Base-by-base conservation (phyloP, 208 protist species). In the Novymonas esmeraldas region DNA sequence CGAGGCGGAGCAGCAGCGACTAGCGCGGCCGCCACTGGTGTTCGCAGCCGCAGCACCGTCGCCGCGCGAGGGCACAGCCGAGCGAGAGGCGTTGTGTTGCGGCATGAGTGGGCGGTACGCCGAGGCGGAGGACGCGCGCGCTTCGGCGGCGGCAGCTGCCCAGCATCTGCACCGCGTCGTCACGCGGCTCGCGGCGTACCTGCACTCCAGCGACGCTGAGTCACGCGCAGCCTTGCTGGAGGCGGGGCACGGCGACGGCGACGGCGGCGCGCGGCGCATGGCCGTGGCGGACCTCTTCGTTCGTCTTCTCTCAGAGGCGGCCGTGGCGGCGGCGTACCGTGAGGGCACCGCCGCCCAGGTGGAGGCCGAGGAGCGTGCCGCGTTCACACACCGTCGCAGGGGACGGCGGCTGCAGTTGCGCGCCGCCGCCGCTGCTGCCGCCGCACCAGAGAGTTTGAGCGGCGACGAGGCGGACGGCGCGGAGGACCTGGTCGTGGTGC, bases 271-370 rank as follows among this genome's bases (percentile, higher is more conserved):
- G 6, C 36, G 28, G 38, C 48, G 39, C n/a, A 50, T 6, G 2
- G 34, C 18, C 14, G 50, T 73, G 14, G 64, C 76, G 13, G 33
- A 63, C 36, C 31, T 71, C 24, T 50, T 76, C n/a, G 60, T 76
- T 28, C 70, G 56, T 18, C 36, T 81, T 6, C 6, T 81, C 28
- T 48, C 59, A n/a, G 74, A 86, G 63, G 84, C 84, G 6, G 81
- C 78, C 20, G 55, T 84, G 45, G 81, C 78, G 6, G 84, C 84
- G 3, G 36, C 76, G 26, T 82, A 73, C 46, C 84, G 84, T 3
- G 42, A 78, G 14, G 80, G 81, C 33, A 63, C 85, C 46, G 48
- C 73, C 0, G 70, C 73, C 14, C 38, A 42, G 4, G 26, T 85
- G 22, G 67, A 64, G 11, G 41, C 38, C 1, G 80, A 86, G 36